A percentile compares a stretch with the other conserved stretches of the same genome.
phyloP scores from a whole-genome alignment of 2,329 filamentous ascomycete genomes.

The Phyllosticta citriasiana region DNA sequence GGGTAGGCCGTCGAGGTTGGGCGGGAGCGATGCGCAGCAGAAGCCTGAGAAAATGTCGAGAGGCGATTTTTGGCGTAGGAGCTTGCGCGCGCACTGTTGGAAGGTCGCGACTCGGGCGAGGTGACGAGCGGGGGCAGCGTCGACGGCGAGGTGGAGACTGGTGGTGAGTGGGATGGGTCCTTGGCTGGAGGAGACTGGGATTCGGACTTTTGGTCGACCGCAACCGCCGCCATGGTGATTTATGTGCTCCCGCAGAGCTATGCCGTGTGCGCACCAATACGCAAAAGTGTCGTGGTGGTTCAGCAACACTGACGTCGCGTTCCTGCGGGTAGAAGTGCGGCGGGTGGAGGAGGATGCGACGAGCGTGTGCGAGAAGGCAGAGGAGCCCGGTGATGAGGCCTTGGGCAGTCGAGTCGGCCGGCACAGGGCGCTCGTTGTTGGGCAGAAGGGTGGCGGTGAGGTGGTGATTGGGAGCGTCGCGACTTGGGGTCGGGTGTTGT shows the following conservation, averaged over 20 bases:
- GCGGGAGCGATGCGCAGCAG: constrained; percentile 55
- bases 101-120: constrained; percentile 36
- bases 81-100: constrained; percentile 47
- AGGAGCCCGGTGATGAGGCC: background rate
- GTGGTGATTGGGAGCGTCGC: background rate
- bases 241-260: background rate
- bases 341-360: background rate
- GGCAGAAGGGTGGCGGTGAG: background rate
- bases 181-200: background rate
- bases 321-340: background rate
- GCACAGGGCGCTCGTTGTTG: background rate
- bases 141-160: constrained; percentile 26
- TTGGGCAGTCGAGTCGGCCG: background rate
- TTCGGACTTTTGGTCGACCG: constrained; percentile 22
- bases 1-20: constrained; percentile 75
- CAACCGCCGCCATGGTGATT: constrained; percentile 27
- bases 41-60: constrained; percentile 72
- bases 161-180: constrained; percentile 18
- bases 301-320: background rate
- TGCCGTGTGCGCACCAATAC: background rate
- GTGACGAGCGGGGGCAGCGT: constrained; percentile 42
- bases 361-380: background rate
- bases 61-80: constrained; percentile 65
- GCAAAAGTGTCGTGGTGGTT: background rate
- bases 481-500: background rate